Base-by-base conservation (phyloP, 257 asterid genomes). In the Dorcoceras hygrometricum region DNA sequence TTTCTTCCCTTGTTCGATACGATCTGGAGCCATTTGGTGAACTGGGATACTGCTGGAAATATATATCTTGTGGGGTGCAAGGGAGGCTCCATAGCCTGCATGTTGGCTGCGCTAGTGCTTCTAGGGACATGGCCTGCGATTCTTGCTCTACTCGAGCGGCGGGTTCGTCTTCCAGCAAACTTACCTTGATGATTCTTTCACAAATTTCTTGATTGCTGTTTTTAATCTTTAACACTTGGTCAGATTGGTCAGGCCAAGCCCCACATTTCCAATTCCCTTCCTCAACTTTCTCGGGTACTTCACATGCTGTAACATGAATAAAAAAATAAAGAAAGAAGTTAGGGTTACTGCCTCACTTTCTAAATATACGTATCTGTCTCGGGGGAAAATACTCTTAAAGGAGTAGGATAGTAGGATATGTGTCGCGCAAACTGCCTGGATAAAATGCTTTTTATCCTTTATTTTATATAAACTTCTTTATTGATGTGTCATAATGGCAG, bases 91-190 rank as follows among this genome's bases (percentile, higher is more conserved):
- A 12, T 39, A 39, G 51, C 51, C 51, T 82, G 88, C 54, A 80
- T 82, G 83, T 75, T 80, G 25, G 48, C 80, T 39, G 69, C 85
- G 60, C 72, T 82, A 28, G 57, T 78, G 16, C 77, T 80, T 71
- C 69, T 82, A 62, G 85, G 85, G 18, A 82, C 88, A 72, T 82
- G 83, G 83, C 88, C 88, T 39, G 88, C 88, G 2, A 18, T 80
- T 59, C 20, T 82, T 63, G 80, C 87, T 51, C 70, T 79, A 8
- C 73, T 82, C 1, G 87, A 80, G 59, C 75, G 83, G 57, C 59
- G 82, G 0, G 87, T 85, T 0, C 87, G 85, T 32, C 81, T 82
- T 43, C 87, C 87, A 82, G 69, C 83, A 82, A 60, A 82, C 79
- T 11, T 82, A 80, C 29, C 85, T 82, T 24, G 88, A 77, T 66